phyloP scores from a whole-genome alignment of 164 flowering plant species.

The Vitis labrusca region DNA sequence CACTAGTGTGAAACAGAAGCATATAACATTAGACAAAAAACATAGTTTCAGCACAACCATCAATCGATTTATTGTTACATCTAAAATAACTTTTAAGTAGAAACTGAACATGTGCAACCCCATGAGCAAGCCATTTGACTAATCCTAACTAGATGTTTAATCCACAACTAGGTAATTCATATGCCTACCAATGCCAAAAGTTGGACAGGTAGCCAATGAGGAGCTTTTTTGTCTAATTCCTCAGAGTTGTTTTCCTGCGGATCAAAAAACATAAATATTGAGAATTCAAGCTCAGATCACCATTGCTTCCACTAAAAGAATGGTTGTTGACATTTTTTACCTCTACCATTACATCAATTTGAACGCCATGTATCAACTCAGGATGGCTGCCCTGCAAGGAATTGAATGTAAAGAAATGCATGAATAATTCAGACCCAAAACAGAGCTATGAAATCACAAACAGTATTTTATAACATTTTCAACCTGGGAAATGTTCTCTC shows the following conservation, averaged over 20 bases:
- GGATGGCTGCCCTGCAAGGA: slow-evolving; percentile 41
- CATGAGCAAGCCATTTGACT: too few relatives aligned
- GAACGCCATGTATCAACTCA: slow-evolving; percentile 63
- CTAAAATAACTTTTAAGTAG: too few relatives aligned
- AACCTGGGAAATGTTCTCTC: slow-evolving; percentile 44
- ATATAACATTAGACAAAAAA: too few relatives aligned
- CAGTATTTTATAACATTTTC: neutral
- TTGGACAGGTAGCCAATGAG: slow-evolving; percentile 53
- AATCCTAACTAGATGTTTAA: neutral
- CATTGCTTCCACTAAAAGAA: neutral
- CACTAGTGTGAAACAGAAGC: neutral
- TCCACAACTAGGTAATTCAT: neutral
- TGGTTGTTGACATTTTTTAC: slow-evolving; percentile 23
- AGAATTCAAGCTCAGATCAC: neutral
- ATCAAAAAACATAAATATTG: slow-evolving; percentile 5
- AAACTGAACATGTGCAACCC: too few relatives aligned
- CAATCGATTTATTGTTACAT: too few relatives aligned
- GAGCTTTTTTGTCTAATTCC: slow-evolving; percentile 23
- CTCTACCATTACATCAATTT: slow-evolving; percentile 78
- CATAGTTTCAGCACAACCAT: too few relatives aligned
- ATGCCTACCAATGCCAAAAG: slow-evolving; percentile 58
- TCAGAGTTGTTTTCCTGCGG: slow-evolving; percentile 22
- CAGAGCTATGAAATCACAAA: neutral
- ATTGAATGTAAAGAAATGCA: slow-evolving; percentile 11
- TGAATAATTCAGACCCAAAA: slow-evolving; percentile 2